Evolutionary conservation across 768 basidiomycete species (phyloP).

Genomic region (Lactarius hengduanensis): DNA sequence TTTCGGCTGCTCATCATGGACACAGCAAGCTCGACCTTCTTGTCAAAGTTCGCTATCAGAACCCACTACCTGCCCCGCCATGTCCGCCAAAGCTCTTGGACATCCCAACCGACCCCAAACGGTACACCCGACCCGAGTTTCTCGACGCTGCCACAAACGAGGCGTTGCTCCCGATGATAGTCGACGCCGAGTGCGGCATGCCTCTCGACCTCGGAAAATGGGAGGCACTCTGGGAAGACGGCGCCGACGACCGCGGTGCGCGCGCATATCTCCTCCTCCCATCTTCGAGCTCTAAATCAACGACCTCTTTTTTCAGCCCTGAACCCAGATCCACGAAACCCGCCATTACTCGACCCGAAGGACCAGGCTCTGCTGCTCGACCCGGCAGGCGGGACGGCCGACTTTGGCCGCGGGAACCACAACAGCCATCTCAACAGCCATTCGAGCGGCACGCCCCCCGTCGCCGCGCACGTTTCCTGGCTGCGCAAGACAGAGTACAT

Average conservation of each 20-base stretch:
- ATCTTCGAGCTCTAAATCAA: conserved; percentile 6
- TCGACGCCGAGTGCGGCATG: conserved; percentile 97
- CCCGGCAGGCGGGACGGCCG: conserved; percentile 43
- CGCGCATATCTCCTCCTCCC: not conserved
- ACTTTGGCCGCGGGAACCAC: conserved; percentile 41
- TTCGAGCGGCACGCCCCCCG: conserved; percentile 45
- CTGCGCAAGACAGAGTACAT: conserved; percentile 91
- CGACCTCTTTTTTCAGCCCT: conserved; percentile 41
- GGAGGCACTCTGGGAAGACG: conserved; percentile 82
- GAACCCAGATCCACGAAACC: conserved; percentile 63
- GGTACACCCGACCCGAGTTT: conserved; percentile 86
- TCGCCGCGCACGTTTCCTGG: conserved; percentile 76
- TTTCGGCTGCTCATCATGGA: not conserved
- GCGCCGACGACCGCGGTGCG: conserved; percentile 65
- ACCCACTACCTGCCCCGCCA: conserved; percentile 93
- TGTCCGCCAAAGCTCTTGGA: conserved; percentile 95
- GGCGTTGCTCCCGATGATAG: conserved; percentile 88
- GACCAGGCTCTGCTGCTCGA: conserved; percentile 78
- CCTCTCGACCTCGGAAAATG: conserved; percentile 84
- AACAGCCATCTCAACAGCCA: conserved; percentile 31
- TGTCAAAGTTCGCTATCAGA: conserved; percentile 89
- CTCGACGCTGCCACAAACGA: conserved; percentile 78
- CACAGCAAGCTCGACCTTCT: conserved; percentile 83
- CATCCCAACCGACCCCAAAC: conserved; percentile 84
- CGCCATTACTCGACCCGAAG: conserved; percentile 65